These are phyloP conservation scores for Climacium dendroides DNA, from an alignment of 225 moss, liverwort and hornwort species.

Conservation along the genomic window DNA sequence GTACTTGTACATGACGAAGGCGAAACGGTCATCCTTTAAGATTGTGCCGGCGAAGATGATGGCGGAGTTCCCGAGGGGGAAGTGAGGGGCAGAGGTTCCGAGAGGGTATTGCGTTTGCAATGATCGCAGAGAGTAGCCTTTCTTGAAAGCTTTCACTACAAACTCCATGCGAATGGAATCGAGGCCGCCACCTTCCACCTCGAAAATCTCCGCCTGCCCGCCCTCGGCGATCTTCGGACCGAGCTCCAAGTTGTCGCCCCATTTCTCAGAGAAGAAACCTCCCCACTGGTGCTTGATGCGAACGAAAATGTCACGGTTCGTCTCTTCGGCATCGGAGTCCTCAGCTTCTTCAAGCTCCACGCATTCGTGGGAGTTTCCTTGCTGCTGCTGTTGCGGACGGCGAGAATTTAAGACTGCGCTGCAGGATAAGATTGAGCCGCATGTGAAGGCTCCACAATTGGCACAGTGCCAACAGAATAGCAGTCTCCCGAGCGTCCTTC, in stretches of 20 bases:
- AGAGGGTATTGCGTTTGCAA: slow-evolving; percentile 18
- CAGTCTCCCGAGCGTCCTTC: background rate
- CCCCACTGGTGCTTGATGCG: slow-evolving; percentile 12
- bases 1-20: slow-evolving; percentile 36
- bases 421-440: background rate
- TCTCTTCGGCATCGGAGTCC: slow-evolving; percentile 9
- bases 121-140: slow-evolving; percentile 17
- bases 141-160: slow-evolving; percentile 30
- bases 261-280: slow-evolving; percentile 3
- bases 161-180: background rate
- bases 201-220: slow-evolving; percentile 35
- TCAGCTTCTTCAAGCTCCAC: slow-evolving; percentile 21
- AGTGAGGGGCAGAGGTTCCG: background rate
- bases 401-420: background rate
- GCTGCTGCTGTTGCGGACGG: background rate
- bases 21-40: slow-evolving; percentile 22
- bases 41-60: slow-evolving; percentile 21
- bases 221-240: slow-evolving; percentile 36
- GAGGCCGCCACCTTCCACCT: slow-evolving; percentile 6
- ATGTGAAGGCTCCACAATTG: background rate
- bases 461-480: slow-evolving; percentile 5
- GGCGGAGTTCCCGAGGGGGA: background rate
- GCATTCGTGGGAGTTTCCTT: slow-evolving; percentile 1
- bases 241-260: slow-evolving; percentile 12
- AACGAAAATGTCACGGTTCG: slow-evolving; percentile 24